Conservation (phyloP, 345 rosid genomes). For the Eucalyptus tenuipes region DNA sequence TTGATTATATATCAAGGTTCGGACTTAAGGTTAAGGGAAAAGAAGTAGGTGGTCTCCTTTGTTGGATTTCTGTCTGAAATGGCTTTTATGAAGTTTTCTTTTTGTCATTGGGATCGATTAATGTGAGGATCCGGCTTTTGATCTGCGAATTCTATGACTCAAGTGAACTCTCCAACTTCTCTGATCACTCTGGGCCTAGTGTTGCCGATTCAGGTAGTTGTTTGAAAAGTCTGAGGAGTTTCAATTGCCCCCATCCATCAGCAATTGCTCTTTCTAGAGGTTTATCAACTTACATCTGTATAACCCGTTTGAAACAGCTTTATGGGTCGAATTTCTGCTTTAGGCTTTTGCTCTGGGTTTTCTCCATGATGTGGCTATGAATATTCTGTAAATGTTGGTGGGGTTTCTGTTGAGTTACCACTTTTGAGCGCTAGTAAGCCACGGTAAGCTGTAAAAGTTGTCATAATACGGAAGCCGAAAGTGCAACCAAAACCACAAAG, state of each 20-base stretch:
- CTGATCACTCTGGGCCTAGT: not conserved
- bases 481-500: not conserved
- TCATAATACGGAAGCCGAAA: not conserved
- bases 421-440: not conserved
- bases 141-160: not conserved
- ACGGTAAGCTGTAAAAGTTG: not conserved
- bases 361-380: not conserved
- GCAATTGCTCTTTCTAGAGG: not conserved
- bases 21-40: not conserved
- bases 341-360: not conserved
- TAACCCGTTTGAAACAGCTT: not conserved
- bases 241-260: not conserved
- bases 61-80: not conserved
- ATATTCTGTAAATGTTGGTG: not conserved
- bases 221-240: not conserved
- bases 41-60: not conserved
- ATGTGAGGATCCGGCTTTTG: not conserved
- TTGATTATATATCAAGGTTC: not conserved
- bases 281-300: not conserved
- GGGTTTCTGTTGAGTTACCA: not conserved
- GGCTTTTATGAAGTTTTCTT: not conserved
- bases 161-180: not conserved
- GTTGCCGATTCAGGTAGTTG: not conserved
- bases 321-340: not conserved
- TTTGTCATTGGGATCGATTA: not conserved